A percentile compares a stretch with the other conserved stretches of the same genome.
Evolutionary conservation across 2,329 filamentous ascomycete genomes (phyloP).

Genomic region (Xylaria arbuscula): DNA sequence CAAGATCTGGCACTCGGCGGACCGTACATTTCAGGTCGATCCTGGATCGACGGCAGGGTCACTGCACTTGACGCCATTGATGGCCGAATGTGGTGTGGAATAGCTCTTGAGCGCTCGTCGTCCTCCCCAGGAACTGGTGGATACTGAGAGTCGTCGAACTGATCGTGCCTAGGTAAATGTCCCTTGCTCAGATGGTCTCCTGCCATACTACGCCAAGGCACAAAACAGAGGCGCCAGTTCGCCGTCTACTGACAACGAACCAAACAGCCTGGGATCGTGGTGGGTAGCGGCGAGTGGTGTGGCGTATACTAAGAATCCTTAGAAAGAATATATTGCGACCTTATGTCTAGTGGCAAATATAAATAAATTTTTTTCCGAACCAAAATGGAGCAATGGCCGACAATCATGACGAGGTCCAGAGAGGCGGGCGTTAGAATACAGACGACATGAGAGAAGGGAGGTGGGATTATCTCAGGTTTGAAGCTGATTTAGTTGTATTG

Average conservation of each 20-base stretch:
- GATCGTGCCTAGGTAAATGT: slow-evolving; percentile 50
- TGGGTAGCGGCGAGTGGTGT: slow-evolving; percentile 19
- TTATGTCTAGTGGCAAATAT: slow-evolving; percentile 28
- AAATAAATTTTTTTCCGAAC: slow-evolving; percentile 28
- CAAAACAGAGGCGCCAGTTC: slow-evolving; percentile 48
- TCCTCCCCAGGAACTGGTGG: slow-evolving; percentile 57
- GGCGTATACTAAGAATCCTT: slow-evolving; percentile 17
- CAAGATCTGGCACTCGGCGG: slow-evolving; percentile 43
- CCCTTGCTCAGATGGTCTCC: slow-evolving; percentile 52
- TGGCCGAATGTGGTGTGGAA: slow-evolving; percentile 48
- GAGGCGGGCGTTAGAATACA: not conserved
- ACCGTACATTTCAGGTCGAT: slow-evolving; percentile 53
- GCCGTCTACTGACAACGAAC: slow-evolving; percentile 43
- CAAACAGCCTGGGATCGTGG: slow-evolving; percentile 35
- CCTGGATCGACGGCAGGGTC: slow-evolving; percentile 63
- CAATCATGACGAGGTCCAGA: slow-evolving; percentile 33
- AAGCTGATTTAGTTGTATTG: slow-evolving; percentile 12
- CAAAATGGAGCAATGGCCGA: slow-evolving; percentile 22
- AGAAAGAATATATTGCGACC: slow-evolving; percentile 13
- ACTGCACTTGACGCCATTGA: slow-evolving; percentile 58
- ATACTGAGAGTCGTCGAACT: slow-evolving; percentile 56
- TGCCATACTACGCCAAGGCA: slow-evolving; percentile 52
- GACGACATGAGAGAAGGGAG: slow-evolving; percentile 13
- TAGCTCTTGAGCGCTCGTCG: slow-evolving; percentile 53
- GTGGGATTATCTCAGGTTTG: slow-evolving; percentile 15